Evolutionary conservation across 192 early-diverging fungal genomes (phyloP), one percentile per base, ranked within the genome.

Genomic region (Dimargaris cristalligena): DNA sequence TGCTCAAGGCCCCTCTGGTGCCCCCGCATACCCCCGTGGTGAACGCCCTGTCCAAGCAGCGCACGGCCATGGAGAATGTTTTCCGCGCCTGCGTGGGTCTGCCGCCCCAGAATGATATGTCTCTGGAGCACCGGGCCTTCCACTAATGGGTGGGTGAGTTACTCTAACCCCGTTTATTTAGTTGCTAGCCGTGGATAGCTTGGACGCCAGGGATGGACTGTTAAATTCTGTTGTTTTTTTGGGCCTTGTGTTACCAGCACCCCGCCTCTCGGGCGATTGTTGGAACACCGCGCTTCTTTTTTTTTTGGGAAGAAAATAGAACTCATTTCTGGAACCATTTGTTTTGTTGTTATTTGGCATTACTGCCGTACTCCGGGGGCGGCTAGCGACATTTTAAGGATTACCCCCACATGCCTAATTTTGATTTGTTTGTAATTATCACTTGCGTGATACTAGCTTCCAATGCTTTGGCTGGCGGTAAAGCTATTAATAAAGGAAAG

Each of bases 1-100:
- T 99, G 92, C 86, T 99, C 74, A 99, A 99, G 82, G 95, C 95
- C 45, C 95, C 95, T 4, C 70, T 96, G 48, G 95, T 99, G 30
- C 80, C 91, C 26, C 78, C 81, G 61, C 87, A 88, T 62, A 92
- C 95, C 46, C 92, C 92, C 22, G 91, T 99, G 30, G 87, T 99
- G 66, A 99, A 99, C 67, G 88, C 95, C 25, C 76, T 96, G 49
- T 78, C 83, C 64, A 93, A 92, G 80, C 95, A 99, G 80, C 81
- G 95, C 54, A 74, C 79, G 64, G 91, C 90, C 58, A 86, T 99
- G 81, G 95, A 99, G 78, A 96, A 96, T 81, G 86, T 99, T 63
- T 83, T 99, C 74, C 78, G 95, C 58, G 95, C 95, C 33, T 94
- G 91, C 69, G 80, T 99, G 59, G 95, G 92, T 65, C 78, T 99